Percentiles rank a stretch among this genome's conserved stretches.
These are phyloP conservation scores for Syzygium syzygioides DNA, from an alignment of 441 rosid species.

Conservation along the genomic window DNA sequence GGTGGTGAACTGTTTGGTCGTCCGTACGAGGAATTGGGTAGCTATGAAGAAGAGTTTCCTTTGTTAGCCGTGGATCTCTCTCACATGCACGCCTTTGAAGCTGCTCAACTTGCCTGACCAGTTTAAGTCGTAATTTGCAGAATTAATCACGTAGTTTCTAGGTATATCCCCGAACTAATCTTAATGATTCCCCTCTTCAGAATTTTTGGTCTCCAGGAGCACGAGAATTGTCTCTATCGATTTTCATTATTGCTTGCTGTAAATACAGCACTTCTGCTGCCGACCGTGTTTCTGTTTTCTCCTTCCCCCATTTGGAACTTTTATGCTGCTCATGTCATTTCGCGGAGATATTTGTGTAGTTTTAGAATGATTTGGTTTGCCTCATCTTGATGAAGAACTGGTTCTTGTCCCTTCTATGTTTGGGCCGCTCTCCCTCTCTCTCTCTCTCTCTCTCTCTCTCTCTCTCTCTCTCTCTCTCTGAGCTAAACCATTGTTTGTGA, in stretches of 20 bases:
- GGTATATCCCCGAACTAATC: neutral
- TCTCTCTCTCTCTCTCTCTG: neutral
- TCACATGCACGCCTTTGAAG: constrained; percentile 32
- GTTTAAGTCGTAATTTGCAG: neutral
- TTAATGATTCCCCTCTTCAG: neutral
- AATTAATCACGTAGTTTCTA: neutral
- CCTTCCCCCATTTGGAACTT: neutral
- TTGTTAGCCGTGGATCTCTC: constrained; percentile 40
- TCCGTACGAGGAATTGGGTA: constrained; percentile 52
- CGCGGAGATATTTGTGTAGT: neutral
- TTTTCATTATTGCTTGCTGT: constrained; percentile 1
- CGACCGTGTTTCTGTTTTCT: neutral
- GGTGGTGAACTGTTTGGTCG: constrained; percentile 38
- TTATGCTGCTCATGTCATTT: neutral
- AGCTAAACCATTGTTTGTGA: constrained; percentile 12
- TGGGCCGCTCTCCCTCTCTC: neutral
- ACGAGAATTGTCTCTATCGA: neutral
- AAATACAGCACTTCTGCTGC: constrained; percentile 2
- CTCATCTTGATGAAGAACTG: constrained; percentile 1
- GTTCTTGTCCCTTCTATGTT: neutral
- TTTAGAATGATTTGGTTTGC: neutral
- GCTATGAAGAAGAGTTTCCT: constrained; percentile 34
- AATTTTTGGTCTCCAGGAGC: neutral
- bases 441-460: neutral
- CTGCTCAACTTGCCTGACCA: constrained; percentile 24